phyloP scores from a whole-genome alignment of 148 eudicot genomes.

The Vaccinium corymbosum region DNA sequence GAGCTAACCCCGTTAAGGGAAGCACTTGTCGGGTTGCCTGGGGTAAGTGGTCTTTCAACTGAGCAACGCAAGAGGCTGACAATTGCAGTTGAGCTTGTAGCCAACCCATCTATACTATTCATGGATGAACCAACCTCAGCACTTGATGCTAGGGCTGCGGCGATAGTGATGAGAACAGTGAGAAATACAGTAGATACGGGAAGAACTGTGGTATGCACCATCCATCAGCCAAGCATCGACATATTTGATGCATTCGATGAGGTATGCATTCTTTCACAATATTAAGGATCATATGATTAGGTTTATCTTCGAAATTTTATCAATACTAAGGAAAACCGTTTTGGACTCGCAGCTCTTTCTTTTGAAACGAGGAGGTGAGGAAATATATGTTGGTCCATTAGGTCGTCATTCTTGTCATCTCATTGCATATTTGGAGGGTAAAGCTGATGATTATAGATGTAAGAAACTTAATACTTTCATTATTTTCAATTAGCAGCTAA shows the following conservation, averaged over 20 bases:
- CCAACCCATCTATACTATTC: constrained; percentile 67
- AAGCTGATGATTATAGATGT: not conserved
- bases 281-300: not conserved
- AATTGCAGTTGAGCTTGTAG: constrained; percentile 68
- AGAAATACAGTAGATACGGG: constrained; percentile 65
- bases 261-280: not conserved
- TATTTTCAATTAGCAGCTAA: not conserved
- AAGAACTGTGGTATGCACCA: constrained; percentile 68
- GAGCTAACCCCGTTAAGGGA: constrained; percentile 46
- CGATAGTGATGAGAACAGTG: constrained; percentile 72
- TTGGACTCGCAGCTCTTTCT: constrained; percentile 44
- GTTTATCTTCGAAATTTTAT: not conserved
- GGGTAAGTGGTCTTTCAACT: constrained; percentile 65
- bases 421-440: constrained; percentile 62
- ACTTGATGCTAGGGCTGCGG: constrained; percentile 78
- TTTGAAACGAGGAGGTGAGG: constrained; percentile 59
- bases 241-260: constrained; percentile 72
- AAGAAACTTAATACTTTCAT: not conserved
- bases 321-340: not conserved
- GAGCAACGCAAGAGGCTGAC: constrained; percentile 73
- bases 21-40: constrained; percentile 73
- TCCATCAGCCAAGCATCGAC: constrained; percentile 77
- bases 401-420: constrained; percentile 54
- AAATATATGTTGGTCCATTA: constrained; percentile 61
- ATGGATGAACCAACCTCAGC: constrained; percentile 77